Evolutionary conservation across 169 alveolate genomes (phyloP).

Genomic region (Condylostoma magnum): DNA sequence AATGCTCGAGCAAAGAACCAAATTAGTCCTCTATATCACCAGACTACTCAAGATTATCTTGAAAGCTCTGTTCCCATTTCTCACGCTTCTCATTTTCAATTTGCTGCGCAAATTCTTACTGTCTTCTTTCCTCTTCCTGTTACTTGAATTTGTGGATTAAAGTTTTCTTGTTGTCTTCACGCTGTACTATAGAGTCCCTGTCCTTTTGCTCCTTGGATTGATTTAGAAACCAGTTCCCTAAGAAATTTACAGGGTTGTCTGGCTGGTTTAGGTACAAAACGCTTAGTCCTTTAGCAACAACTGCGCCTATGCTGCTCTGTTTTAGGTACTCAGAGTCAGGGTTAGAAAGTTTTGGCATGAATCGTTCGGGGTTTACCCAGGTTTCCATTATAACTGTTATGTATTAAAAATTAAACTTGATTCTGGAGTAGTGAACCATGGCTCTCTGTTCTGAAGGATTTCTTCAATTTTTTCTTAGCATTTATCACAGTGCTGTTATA

Average conservation of each 20-base stretch:
- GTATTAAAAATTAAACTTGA: no score
- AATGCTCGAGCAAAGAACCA: background rate
- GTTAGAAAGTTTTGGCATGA: no score
- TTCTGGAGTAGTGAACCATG: no score
- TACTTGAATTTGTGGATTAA: slow-evolving; percentile 23
- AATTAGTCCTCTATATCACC: background rate
- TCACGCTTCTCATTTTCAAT: slow-evolving; percentile 13
- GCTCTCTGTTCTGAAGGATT: no score
- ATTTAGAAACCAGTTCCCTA: slow-evolving; percentile 34
- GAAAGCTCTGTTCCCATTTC: background rate
- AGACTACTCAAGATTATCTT: background rate
- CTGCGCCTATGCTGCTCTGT: background rate
- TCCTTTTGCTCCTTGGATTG: slow-evolving; percentile 1
- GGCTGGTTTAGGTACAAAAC: slow-evolving; percentile 27
- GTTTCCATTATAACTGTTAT: no score
- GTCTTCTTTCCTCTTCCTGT: slow-evolving; percentile 27
- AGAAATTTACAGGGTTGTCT: slow-evolving; percentile 8
- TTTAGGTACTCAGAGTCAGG: background rate
- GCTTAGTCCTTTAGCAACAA: background rate
- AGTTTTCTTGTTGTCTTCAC: slow-evolving; percentile 25
- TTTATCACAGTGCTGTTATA: no score
- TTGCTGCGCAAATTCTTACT: slow-evolving; percentile 21
- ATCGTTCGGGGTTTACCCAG: no score
- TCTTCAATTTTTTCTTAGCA: no score
- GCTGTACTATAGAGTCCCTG: background rate